Evolutionary conservation across 805 yeast species (phyloP).

Genomic region (Ogataea paraovalis): DNA sequence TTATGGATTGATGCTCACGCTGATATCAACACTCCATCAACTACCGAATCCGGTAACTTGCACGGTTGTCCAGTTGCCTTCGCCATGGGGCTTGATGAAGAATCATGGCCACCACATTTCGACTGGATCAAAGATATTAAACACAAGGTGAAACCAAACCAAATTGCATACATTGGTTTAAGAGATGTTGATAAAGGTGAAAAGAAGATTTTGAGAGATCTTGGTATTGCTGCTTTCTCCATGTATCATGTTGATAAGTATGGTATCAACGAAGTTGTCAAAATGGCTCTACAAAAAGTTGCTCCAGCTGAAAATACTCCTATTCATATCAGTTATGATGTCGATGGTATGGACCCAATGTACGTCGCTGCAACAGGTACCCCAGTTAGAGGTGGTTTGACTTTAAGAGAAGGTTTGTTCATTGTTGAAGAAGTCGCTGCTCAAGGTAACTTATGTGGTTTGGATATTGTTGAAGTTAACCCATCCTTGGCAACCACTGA

Average conservation of each 20-base stretch:
- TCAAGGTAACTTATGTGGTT: constrained; percentile 79
- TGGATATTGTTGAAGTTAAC: constrained; percentile 92
- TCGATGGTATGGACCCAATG: constrained; percentile 93
- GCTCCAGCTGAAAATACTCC: constrained; percentile 71
- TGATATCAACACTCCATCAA: constrained; percentile 84
- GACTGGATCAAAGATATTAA: constrained; percentile 56
- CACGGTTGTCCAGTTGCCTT: constrained; percentile 97
- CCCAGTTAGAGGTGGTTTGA: constrained; percentile 93
- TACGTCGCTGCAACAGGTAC: constrained; percentile 98
- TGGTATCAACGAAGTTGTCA: constrained; percentile 88
- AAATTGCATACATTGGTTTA: constrained; percentile 88
- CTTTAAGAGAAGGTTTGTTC: constrained; percentile 91
- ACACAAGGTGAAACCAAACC: constrained; percentile 60
- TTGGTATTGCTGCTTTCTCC: constrained; percentile 78
- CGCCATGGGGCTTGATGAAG: constrained; percentile 72
- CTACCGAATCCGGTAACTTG: constrained; percentile 83
- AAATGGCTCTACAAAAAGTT: constrained; percentile 79
- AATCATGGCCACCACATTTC: constrained; percentile 67
- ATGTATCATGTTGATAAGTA: constrained; percentile 95
- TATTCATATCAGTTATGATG: constrained; percentile 88
- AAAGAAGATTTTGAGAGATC: constrained; percentile 63
- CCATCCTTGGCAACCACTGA: constrained; percentile 82
- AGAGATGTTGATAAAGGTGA: constrained; percentile 92
- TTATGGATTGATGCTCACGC: constrained; percentile 99
- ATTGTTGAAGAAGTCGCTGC: constrained; percentile 89